Conservation (phyloP, 2,329 filamentous ascomycete species). For the Penicillium sp. region DNA sequence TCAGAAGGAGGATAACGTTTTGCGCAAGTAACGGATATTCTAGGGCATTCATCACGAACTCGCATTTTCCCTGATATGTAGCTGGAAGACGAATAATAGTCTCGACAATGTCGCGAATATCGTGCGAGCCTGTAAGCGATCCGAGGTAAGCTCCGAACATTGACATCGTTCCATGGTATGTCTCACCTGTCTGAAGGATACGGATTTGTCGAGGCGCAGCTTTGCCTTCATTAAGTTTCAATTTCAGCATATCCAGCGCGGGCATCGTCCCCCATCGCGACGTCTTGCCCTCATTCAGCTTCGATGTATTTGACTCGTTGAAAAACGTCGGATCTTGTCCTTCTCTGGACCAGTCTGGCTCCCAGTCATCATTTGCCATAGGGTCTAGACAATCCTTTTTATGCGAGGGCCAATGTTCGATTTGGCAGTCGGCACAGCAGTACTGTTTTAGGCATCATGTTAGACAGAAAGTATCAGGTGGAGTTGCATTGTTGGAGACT, state of each 20-base stretch:
- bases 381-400: neutral
- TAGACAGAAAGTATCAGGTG: neutral
- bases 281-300: neutral
- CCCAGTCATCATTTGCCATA: neutral
- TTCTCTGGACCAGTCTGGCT: neutral
- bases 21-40: neutral
- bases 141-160: too few relatives aligned
- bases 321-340: neutral
- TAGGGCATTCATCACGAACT: neutral
- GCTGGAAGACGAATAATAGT: neutral
- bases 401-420: neutral
- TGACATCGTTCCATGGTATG: neutral
- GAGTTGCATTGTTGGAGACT: neutral
- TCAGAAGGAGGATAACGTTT: neutral
- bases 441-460: neutral
- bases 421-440: neutral
- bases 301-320: neutral
- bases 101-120: neutral
- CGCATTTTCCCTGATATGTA: neutral
- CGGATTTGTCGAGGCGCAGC: neutral
- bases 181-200: neutral
- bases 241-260: neutral
- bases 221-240: neutral
- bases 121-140: neutral
- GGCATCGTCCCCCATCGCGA: neutral